Base-by-base conservation (phyloP, 495 filamentous ascomycete species). In the Aspergillus bertholletiae region DNA sequence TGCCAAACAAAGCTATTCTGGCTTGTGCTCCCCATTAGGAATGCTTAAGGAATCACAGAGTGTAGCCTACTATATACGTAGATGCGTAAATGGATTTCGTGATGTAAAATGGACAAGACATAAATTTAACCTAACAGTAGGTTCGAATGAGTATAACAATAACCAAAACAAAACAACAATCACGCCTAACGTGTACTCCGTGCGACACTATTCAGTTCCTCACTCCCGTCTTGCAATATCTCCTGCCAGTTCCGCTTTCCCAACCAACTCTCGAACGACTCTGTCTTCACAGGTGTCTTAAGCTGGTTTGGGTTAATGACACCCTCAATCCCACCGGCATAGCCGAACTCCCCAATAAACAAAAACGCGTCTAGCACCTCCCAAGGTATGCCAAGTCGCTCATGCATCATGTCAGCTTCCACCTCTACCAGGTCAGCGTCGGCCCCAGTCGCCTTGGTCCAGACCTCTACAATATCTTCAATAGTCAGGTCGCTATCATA, bases 261-360 rank as follows among this genome's bases (percentile, higher is more conserved):
- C 34, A 75, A 34, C 66, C 71, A 74, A 8, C 68, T 63, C 57
- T 67, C 66, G 56, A 66, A 73, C 0, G 56, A 53, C 18, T 59
- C 59, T 15, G 65, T 70, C 22, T 62, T 40, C 9, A 67, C 53
- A 15, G 49, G 54, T 7, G 20, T 55, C 60, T 66, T 67, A 55
- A 76, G 55, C 51, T 74, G 61, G 37, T 22, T 15, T 0, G 75
- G 70, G 37, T 70, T 59, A 49, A 75, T 67, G n/a, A 65, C 56
- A 17, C 50, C 53, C 11, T 64, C 49, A 34, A 76, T 35, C 0
- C 71, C 71, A n/a, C 58, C 74, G 58, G 64, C 68, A 41, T 77
- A 79, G 15, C 70, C 71, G 56, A 62, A 73, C 53, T 76, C 74
- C 12, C 61, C 61, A 23, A 75, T 49, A 35, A 64, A 75, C 9